These are phyloP conservation scores for Bruguiera gymnorhiza DNA, from an alignment of 345 rosid genomes.

Conservation along the genomic window DNA sequence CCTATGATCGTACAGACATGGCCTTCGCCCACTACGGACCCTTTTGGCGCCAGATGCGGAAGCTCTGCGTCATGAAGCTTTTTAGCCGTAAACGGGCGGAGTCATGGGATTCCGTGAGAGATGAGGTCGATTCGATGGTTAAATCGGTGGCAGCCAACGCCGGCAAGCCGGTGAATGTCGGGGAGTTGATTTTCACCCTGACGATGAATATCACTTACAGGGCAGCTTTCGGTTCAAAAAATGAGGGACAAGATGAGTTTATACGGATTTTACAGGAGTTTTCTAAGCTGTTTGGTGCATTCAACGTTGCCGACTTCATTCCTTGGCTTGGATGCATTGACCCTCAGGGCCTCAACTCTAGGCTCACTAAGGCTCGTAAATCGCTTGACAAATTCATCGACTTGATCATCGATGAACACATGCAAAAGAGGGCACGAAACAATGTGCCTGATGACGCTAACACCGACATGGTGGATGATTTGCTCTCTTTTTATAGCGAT, in stretches of 20 bases:
- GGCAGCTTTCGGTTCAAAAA: conserved; percentile 74
- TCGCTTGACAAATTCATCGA: conserved; percentile 78
- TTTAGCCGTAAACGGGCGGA: conserved; percentile 92
- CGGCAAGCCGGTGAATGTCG: conserved; percentile 62
- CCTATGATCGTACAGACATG: conserved; percentile 89
- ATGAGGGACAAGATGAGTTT: conserved; percentile 70
- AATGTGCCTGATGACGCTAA: conserved; percentile 29
- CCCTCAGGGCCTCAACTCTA: conserved; percentile 56
- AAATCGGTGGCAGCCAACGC: conserved; percentile 34
- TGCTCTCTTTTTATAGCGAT: conserved; percentile 70
- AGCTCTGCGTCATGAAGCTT: conserved; percentile 79
- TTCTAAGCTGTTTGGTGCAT: conserved; percentile 91
- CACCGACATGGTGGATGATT: conserved; percentile 83
- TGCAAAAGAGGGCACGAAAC: conserved; percentile 35
- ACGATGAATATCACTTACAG: conserved; percentile 74
- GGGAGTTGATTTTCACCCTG: conserved; percentile 64
- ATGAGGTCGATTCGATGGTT: conserved; percentile 65
- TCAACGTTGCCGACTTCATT: conserved; percentile 78
- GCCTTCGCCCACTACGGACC: conserved; percentile 98
- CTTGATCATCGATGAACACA: conserved; percentile 66
- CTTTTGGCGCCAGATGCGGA: conserved; percentile 96
- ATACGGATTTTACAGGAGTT: conserved; percentile 80
- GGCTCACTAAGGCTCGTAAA: conserved; percentile 62
- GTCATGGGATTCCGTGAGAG: conserved; percentile 88
- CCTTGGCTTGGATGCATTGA: conserved; percentile 68